Conservation (phyloP, 192 early-diverging fungal genomes). For the Gaertneriomyces sp. region DNA sequence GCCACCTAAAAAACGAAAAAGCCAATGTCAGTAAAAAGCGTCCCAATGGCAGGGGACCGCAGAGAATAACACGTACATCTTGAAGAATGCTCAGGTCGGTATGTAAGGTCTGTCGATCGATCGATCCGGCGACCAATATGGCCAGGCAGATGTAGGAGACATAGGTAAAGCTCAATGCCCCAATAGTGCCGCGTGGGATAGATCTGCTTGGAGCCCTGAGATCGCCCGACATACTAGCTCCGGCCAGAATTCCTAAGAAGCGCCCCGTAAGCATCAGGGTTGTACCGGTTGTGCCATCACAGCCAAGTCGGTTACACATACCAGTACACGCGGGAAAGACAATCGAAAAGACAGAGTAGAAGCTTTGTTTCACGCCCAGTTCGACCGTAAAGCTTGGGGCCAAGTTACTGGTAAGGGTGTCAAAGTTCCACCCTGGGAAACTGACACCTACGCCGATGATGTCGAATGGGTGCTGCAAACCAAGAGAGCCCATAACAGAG, state of each 20-base stretch:
- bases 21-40: neutral
- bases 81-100: slow-evolving; percentile 15
- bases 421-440: slow-evolving; percentile 17
- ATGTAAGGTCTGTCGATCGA: slow-evolving; percentile 5
- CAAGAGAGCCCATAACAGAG: slow-evolving; percentile 6
- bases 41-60: neutral
- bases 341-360: slow-evolving; percentile 19
- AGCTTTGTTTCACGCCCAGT: slow-evolving; percentile 19
- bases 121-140: slow-evolving; percentile 14
- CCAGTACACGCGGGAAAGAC: slow-evolving; percentile 25
- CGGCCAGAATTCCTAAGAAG: slow-evolving; percentile 12
- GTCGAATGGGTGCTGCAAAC: slow-evolving; percentile 6
- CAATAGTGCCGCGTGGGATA: slow-evolving; percentile 17
- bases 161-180: slow-evolving; percentile 16
- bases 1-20: neutral
- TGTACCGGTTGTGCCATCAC: too few relatives aligned
- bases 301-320: neutral
- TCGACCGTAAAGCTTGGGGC: slow-evolving; percentile 14
- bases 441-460: neutral
- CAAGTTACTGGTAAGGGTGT: slow-evolving; percentile 13
- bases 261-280: too few relatives aligned
- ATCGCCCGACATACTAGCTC: slow-evolving; percentile 25
- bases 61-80: neutral
- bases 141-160: slow-evolving; percentile 13
- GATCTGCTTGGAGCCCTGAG: slow-evolving; percentile 7